phyloP scores from a whole-genome alignment of 2,329 filamentous ascomycete genomes.

The Phyllosticta citriasiana region DNA sequence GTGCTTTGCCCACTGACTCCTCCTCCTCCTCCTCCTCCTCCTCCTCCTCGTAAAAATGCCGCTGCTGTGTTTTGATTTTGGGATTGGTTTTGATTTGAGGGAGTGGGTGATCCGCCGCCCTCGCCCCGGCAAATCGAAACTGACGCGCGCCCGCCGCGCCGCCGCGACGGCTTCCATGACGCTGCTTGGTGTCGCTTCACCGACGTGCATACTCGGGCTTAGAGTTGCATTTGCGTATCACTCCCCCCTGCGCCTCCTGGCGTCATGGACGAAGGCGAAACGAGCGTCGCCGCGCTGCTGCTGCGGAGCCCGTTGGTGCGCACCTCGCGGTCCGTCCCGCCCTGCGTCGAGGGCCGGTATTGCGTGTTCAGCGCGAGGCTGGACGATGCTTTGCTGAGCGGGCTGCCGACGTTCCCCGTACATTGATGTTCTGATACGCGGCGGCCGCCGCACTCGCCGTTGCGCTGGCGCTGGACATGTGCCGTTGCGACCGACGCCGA shows the following conservation, averaged over 20 bases:
- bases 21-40: too few species aligned
- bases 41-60: too few species aligned
- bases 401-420: background rate
- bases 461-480: background rate
- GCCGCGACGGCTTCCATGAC: conserved; percentile 17
- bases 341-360: conserved; percentile 17
- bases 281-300: background rate
- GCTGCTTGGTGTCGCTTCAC: conserved; percentile 21
- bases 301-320: conserved; percentile 19
- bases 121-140: conserved; percentile 7
- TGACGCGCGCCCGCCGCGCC: conserved; percentile 13
- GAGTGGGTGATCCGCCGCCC: background rate
- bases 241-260: conserved; percentile 18
- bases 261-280: conserved; percentile 20
- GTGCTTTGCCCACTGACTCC: too few species aligned
- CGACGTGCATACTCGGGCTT: conserved; percentile 1
- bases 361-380: background rate
- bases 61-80: too few species aligned
- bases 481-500: background rate
- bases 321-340: conserved; percentile 1
- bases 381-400: background rate
- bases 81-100: too few species aligned
- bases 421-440: background rate
- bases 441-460: conserved; percentile 14
- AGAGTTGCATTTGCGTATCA: conserved; percentile 11